phyloP scores from a whole-genome alignment of 441 rosid species.

The Erysimum pusillum region DNA sequence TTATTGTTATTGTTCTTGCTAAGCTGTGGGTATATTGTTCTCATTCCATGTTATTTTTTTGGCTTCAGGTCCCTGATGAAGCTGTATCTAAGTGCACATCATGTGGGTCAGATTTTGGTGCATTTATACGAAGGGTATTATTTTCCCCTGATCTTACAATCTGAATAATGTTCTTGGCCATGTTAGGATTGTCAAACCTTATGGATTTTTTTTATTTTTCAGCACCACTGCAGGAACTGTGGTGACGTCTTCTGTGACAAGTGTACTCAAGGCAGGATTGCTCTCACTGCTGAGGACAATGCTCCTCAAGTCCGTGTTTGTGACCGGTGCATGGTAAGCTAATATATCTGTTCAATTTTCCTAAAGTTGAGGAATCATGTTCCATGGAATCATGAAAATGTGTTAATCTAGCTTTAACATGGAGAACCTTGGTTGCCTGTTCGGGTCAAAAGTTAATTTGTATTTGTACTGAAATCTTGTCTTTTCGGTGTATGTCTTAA shows the following conservation, averaged over 20 bases:
- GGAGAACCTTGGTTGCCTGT: neutral
- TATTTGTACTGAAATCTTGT: constrained; percentile 1
- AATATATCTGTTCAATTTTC: constrained; percentile 13
- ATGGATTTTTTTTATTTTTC: constrained; percentile 36
- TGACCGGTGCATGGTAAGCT: constrained; percentile 86
- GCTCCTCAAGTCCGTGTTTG: constrained; percentile 97
- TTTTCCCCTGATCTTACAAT: constrained; percentile 3
- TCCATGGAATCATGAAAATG: constrained; percentile 13
- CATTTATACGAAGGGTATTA: constrained; percentile 82
- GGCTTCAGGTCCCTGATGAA: constrained; percentile 87
- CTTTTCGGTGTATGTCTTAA: neutral
- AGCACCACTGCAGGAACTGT: constrained; percentile 99
- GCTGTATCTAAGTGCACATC: constrained; percentile 84
- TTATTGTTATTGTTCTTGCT: neutral
- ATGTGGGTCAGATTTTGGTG: constrained; percentile 86
- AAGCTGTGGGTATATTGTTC: constrained; percentile 15
- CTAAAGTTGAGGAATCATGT: neutral
- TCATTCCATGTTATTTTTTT: neutral
- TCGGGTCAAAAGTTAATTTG: constrained; percentile 5
- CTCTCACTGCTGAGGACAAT: constrained; percentile 93
- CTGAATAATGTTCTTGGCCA: neutral
- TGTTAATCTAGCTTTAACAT: constrained; percentile 19
- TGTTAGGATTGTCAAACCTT: constrained; percentile 21
- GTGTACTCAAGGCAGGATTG: constrained; percentile 93
- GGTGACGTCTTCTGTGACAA: constrained; percentile 99